Evolutionary conservation across 2,329 filamentous ascomycete species (phyloP), one percentile per base, ranked within the genome.

Genomic region (Furcasterigmium sp.): DNA sequence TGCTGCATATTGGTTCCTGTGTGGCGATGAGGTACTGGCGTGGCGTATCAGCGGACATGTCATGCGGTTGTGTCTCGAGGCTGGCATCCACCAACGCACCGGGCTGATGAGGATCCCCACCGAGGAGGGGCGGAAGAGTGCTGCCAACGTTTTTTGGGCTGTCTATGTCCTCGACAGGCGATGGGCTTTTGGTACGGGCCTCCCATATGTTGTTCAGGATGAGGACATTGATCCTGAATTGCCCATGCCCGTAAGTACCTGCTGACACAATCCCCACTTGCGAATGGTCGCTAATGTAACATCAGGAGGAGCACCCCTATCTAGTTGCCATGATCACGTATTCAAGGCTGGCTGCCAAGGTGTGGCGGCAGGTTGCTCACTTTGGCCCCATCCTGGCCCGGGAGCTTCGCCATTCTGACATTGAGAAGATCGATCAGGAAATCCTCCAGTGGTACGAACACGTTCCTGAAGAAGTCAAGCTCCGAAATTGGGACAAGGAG

Each of bases 41-140:
- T 96, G 91, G 84, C 80, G 91, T 11, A 75, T 93, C 36, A 91
- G 94, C 58, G 91, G 91, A 2, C 76, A 94, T 48, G 86, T 90
- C 4, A 80, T 85, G 13, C 78, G 90, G 5, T 76, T 93, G 60
- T 94, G 87, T 49, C 67, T 89, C 21, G 86, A 90, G 60, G 70
- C 94, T 46, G 91, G 90, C 3, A 72, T 95, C n/a, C 88, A 95
- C 65, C 79, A 87, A 34, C 77, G 80, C 44, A 84, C 88, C 50
- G 87, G 84, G 0, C 73, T 95, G 45, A 68, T 82, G 42, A 79
- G 77, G 45, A 87, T 91, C 37, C 65, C 73, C 8, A 78, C 85
- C 49, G 81, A 87, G 36, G 72, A 80, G 34, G 85, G 90, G 48
- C 77, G 87, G 39, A 71, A 74, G 39, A 75, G 80, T 40, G 82